These are phyloP conservation scores for Boletus huronensis DNA, from an alignment of 768 basidiomycete genomes.

Conservation along the genomic window DNA sequence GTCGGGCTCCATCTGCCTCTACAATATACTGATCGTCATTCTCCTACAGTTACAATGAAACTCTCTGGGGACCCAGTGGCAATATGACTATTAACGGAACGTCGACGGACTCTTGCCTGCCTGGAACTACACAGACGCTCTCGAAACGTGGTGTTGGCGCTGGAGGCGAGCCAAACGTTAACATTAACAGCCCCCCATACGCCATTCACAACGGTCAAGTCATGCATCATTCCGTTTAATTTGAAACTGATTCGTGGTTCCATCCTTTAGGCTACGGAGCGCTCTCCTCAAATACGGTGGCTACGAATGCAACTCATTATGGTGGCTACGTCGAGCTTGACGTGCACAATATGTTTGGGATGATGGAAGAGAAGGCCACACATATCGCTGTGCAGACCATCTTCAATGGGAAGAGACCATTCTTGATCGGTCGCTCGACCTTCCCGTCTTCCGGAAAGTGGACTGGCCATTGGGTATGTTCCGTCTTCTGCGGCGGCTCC, in stretches of 20 bases:
- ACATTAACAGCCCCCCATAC: conserved; percentile 61
- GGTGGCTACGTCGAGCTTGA: conserved; percentile 63
- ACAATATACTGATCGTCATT: neutral
- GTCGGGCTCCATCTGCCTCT: neutral
- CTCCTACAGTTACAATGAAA: conserved; percentile 52
- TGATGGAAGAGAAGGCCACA: conserved; percentile 68
- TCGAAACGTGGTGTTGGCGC: conserved; percentile 49
- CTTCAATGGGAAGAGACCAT: conserved; percentile 60
- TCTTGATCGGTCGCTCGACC: conserved; percentile 66
- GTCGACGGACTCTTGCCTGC: conserved; percentile 44
- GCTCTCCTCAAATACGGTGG: conserved; percentile 54
- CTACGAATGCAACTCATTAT: conserved; percentile 69
- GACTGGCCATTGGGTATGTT: conserved; percentile 65
- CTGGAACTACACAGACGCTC: conserved; percentile 17
- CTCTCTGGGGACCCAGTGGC: conserved; percentile 63
- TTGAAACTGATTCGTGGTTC: neutral
- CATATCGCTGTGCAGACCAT: conserved; percentile 54
- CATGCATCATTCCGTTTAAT: neutral
- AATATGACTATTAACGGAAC: conserved; percentile 72
- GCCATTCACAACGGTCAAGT: conserved; percentile 65
- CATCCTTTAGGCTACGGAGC: conserved; percentile 42
- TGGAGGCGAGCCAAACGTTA: conserved; percentile 42
- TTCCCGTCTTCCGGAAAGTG: conserved; percentile 67
- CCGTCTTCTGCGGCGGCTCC: neutral
- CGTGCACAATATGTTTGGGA: conserved; percentile 67